These are phyloP conservation scores for Pythium folliculosum DNA, from an alignment of 352 stramenopile species.

Conservation along the genomic window DNA sequence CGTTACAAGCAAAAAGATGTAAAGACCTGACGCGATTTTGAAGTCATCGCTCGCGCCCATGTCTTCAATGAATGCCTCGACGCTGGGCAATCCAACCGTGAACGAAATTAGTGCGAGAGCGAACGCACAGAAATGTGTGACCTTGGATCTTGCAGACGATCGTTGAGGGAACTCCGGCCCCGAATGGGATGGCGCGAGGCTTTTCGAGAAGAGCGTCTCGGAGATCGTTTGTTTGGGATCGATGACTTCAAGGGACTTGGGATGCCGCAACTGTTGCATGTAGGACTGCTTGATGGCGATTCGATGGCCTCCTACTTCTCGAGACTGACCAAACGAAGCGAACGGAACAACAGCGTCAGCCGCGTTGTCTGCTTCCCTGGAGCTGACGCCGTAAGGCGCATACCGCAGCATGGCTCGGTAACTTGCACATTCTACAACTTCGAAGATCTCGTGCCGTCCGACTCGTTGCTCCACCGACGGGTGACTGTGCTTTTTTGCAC, in stretches of 20 bases:
- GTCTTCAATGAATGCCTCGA: background rate
- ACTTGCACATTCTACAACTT: background rate
- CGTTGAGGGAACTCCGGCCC: background rate
- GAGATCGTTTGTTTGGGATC: background rate
- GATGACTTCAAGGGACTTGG: background rate
- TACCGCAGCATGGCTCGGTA: background rate
- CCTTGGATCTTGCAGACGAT: background rate
- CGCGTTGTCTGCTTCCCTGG: background rate
- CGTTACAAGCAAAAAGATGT: background rate
- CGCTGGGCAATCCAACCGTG: background rate
- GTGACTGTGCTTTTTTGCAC: background rate
- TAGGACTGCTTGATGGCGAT: background rate
- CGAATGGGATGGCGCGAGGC: background rate
- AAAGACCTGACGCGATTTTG: background rate
- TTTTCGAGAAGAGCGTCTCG: background rate
- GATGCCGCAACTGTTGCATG: background rate
- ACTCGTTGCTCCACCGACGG: background rate
- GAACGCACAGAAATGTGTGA: background rate
- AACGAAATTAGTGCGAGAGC: background rate
- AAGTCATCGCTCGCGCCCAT: background rate
- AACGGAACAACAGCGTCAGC: background rate
- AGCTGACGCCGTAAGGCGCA: background rate
- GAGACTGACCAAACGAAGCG: background rate
- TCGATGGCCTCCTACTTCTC: background rate
- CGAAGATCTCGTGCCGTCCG: background rate